Evolutionary conservation across 1,284 basidiomycete species (phyloP), one percentile per base, ranked within the genome.

Genomic region (Ganoderma lucidum): DNA sequence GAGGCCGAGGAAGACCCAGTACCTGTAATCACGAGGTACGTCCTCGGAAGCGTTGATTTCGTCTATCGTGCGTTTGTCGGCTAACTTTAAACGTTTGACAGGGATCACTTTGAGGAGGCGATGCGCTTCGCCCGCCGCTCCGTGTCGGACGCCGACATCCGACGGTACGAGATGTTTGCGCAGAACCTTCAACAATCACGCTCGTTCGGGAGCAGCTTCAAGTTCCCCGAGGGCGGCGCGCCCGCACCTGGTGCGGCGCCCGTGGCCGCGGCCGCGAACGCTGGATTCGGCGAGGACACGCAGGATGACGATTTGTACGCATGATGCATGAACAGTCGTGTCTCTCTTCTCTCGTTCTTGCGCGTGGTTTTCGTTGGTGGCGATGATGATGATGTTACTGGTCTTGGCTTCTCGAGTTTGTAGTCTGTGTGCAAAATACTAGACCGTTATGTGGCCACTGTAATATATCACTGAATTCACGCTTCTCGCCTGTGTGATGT

Each of bases 101-200:
- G 89, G 77, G 95, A 92, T 1, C 96, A 98, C 86, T 99, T 99
- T 76, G 97, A 99, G 84, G 97, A 99, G 84, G 96, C 97, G 1
- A 98, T 98, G 96, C 92, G 92, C 81, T 97, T 89, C 76, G 94
- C 95, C 73, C 92, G 95, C 81, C 92, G 95, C 69, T 96, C 96
- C 6, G 96, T 97, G 65, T 96, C 94, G 15, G 96, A 97, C 79
- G 92, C 94, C 74, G 97, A 99, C 80, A 98, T 99, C 81, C 91
- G 97, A 74, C 90, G 95, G 59, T 97, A 97, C 80, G 94, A 96
- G 86, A 94, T 96, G 90, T 96, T 96, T 79, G 81, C 94, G 45
- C 93, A 94, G 91, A 96, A 95, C 80, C 82, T 96, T 71, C 94
- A 95, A 83, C 95, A 96, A 81, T 93, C 93, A 70, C 91, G 93